Percentiles rank a stretch among this genome's conserved stretches.
Evolutionary conservation across 2,329 filamentous ascomycete genomes (phyloP).

Genomic region (Cladosporium sp.): DNA sequence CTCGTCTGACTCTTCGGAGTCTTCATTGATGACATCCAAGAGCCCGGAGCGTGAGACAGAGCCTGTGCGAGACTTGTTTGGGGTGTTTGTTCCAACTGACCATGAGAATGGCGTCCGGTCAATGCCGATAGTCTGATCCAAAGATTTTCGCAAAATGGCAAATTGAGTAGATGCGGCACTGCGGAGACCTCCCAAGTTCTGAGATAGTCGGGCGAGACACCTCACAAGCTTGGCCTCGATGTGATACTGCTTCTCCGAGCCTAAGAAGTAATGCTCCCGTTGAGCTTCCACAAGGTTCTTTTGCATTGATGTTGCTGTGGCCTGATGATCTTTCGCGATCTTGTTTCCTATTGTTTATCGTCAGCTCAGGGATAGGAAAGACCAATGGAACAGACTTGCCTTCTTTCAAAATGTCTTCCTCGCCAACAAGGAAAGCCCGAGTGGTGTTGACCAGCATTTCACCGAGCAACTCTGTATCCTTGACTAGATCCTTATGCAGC

Average conservation of each 20-base stretch:
- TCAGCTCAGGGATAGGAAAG: neutral
- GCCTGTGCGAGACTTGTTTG: constrained; percentile 4
- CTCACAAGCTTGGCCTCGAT: constrained; percentile 79
- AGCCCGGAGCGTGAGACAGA: constrained; percentile 33
- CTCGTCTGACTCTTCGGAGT: constrained; percentile 41
- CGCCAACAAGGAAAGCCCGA: constrained; percentile 78
- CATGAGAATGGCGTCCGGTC: constrained; percentile 9
- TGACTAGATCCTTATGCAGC: constrained; percentile 72
- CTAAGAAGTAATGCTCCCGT: constrained; percentile 81
- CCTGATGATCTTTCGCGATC: constrained; percentile 61
- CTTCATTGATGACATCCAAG: constrained; percentile 47
- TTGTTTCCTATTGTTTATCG: constrained; percentile 53
- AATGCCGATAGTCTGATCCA: neutral
- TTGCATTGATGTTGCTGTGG: constrained; percentile 69
- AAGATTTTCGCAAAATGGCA: constrained; percentile 42
- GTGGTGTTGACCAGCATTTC: constrained; percentile 83
- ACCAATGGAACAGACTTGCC: neutral
- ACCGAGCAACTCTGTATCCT: constrained; percentile 72
- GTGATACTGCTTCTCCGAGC: constrained; percentile 75
- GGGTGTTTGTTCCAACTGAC: constrained; percentile 5
- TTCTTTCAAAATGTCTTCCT: constrained; percentile 69
- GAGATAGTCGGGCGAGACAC: constrained; percentile 80
- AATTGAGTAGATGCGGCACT: constrained; percentile 92
- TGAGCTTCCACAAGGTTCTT: constrained; percentile 83
- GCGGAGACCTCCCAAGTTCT: constrained; percentile 85